phyloP scores from a whole-genome alignment of 2,329 filamentous ascomycete genomes.

The Pseudocercospora fuligena region DNA sequence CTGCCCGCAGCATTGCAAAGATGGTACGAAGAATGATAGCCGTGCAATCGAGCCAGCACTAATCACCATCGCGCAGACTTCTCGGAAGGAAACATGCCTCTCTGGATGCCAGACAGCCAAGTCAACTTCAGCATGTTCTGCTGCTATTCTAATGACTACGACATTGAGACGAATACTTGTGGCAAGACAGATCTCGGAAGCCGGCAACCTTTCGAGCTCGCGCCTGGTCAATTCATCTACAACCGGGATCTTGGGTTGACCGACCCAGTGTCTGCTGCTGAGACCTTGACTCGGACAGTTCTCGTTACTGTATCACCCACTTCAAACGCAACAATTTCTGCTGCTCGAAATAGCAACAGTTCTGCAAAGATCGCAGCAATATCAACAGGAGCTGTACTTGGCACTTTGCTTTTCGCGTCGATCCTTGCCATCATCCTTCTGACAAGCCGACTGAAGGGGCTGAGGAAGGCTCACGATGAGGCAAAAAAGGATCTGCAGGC shows the following conservation, averaged over 20 bases:
- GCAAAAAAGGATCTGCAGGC: not conserved
- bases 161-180: not conserved
- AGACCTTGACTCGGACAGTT: not conserved
- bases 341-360: not conserved
- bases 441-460: no score
- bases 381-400: no score
- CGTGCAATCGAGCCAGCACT: not conserved
- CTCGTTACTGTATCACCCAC: not conserved
- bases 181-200: not conserved
- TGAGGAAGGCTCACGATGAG: no score
- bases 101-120: not conserved
- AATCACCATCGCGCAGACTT: not conserved
- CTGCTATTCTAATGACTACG: conserved; percentile 5
- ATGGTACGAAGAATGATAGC: not conserved
- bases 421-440: no score
- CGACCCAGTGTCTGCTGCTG: not conserved
- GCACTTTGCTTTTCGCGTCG: no score
- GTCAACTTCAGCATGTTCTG: not conserved
- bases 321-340: not conserved
- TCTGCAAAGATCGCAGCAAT: no score
- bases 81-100: not conserved
- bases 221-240: not conserved
- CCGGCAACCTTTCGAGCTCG: not conserved
- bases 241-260: not conserved
- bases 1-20: not conserved